A percentile compares a stretch with the other conserved stretches of the same genome.
Conservation (phyloP, 345 rosid genomes). For the Gossypioides kirkii region DNA sequence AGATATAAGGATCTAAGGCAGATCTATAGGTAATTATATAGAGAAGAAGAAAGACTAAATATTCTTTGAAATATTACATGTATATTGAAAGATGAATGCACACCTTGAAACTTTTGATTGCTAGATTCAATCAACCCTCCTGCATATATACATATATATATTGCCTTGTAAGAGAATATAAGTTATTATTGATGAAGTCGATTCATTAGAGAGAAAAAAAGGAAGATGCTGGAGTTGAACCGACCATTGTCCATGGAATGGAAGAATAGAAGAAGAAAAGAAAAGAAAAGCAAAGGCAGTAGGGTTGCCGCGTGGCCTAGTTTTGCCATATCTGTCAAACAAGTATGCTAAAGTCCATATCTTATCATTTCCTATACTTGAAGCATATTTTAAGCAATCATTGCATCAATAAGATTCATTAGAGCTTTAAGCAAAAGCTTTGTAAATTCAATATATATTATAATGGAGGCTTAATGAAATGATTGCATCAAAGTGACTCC, state of each 20-base stretch:
- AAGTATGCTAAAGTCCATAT: slow-evolving; percentile 23
- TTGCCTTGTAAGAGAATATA: slow-evolving; percentile 15
- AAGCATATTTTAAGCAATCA: slow-evolving; percentile 34
- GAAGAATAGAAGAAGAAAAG: slow-evolving; percentile 20
- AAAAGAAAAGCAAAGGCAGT: slow-evolving; percentile 39
- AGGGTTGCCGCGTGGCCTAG: slow-evolving; percentile 32
- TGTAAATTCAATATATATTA: too few species aligned
- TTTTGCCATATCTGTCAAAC: slow-evolving; percentile 21
- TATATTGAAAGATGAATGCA: neutral
- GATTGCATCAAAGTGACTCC: neutral
- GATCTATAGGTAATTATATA: neutral
- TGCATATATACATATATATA: neutral
- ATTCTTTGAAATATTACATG: neutral
- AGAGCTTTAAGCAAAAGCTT: neutral
- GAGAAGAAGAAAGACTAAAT: neutral
- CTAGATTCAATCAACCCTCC: neutral
- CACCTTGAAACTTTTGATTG: neutral
- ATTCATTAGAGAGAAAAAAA: slow-evolving; percentile 15
- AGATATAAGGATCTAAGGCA: neutral
- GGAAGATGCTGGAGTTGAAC: slow-evolving; percentile 49
- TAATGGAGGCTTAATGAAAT: too few species aligned
- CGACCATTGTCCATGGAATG: slow-evolving; percentile 38
- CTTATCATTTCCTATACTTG: slow-evolving; percentile 28
- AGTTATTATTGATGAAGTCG: slow-evolving; percentile 15
- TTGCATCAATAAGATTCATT: slow-evolving; percentile 15